A percentile compares a stretch with the other conserved stretches of the same genome.
Conservation (phyloP, 331 rosid genomes). For the Malus hybrid region DNA sequence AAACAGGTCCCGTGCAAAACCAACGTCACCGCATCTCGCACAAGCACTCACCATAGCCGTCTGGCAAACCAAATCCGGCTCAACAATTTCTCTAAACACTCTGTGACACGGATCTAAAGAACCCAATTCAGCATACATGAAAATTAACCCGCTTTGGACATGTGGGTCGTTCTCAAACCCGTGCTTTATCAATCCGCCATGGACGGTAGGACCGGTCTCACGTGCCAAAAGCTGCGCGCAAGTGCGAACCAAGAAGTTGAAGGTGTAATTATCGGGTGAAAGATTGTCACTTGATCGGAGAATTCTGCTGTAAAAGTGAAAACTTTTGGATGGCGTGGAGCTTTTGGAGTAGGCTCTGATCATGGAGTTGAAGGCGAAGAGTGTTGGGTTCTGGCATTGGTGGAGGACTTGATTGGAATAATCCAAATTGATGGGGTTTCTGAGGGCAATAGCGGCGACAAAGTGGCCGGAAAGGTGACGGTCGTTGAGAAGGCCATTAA, state of each 20-base stretch:
- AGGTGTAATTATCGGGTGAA: slow-evolving; percentile 39
- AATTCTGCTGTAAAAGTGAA: slow-evolving; percentile 25
- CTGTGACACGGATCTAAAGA: slow-evolving; percentile 16
- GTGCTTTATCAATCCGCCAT: slow-evolving; percentile 23
- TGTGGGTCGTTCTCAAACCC: slow-evolving; percentile 43
- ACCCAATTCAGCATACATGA: slow-evolving; percentile 47
- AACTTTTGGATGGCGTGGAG: slow-evolving; percentile 32
- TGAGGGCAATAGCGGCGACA: slow-evolving; percentile 35
- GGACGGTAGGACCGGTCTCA: slow-evolving; percentile 17
- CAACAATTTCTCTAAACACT: slow-evolving; percentile 18
- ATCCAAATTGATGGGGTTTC: slow-evolving; percentile 26
- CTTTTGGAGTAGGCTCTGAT: slow-evolving; percentile 48
- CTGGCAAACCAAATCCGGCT: slow-evolving; percentile 39
- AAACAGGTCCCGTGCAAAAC: slow-evolving; percentile 38
- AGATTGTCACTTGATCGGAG: slow-evolving; percentile 9
- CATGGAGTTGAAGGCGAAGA: slow-evolving; percentile 47
- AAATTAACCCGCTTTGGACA: slow-evolving; percentile 36
- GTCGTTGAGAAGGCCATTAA: slow-evolving; percentile 26
- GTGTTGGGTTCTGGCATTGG: slow-evolving; percentile 20
- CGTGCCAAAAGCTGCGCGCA: slow-evolving; percentile 25
- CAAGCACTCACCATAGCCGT: not conserved
- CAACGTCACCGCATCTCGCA: not conserved
- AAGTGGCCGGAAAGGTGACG: slow-evolving; percentile 32
- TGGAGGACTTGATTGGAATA: slow-evolving; percentile 24
- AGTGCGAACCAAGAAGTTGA: slow-evolving; percentile 35